A percentile compares a stretch with the other conserved stretches of the same genome.
phyloP scores from a whole-genome alignment of 2,329 filamentous ascomycete genomes.

The Stemphylium vesicarium region DNA sequence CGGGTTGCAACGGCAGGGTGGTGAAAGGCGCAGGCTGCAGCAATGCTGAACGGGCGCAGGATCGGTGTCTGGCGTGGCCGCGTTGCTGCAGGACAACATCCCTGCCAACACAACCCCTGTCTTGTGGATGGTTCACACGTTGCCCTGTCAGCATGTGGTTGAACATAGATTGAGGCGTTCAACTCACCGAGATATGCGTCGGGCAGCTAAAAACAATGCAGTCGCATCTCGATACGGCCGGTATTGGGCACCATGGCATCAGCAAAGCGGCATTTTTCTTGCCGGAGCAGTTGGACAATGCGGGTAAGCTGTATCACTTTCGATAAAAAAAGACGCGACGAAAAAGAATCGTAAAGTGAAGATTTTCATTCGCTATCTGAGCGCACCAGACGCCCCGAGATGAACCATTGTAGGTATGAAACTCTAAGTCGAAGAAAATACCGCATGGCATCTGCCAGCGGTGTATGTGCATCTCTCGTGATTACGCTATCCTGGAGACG shows the following conservation, averaged over 20 bases:
- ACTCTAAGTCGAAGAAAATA: neutral
- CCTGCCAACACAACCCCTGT: constrained; percentile 2
- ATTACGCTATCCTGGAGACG: neutral
- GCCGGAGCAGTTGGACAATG: neutral
- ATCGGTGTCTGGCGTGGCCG: neutral
- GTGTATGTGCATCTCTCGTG: constrained; percentile 1
- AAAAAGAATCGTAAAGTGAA: neutral
- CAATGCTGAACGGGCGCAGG: neutral
- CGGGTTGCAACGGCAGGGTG: constrained; percentile 4
- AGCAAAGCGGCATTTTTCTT: neutral
- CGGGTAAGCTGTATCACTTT: neutral
- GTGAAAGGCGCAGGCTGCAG: constrained; percentile 1
- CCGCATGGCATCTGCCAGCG: neutral
- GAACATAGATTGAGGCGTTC: neutral
- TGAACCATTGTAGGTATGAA: neutral
- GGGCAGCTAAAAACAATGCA: constrained; percentile 10
- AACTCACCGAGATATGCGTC: constrained; percentile 3
- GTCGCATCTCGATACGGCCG: neutral
- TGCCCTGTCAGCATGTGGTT: constrained; percentile 5
- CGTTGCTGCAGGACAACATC: constrained; percentile 2
- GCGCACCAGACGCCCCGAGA: neutral
- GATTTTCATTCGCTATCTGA: neutral
- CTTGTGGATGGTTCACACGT: neutral
- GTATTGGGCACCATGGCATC: neutral
- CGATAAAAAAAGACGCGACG: neutral